Evolutionary conservation across 192 early-diverging fungal genomes (phyloP).

Genomic region (Entomortierella lignicola): DNA sequence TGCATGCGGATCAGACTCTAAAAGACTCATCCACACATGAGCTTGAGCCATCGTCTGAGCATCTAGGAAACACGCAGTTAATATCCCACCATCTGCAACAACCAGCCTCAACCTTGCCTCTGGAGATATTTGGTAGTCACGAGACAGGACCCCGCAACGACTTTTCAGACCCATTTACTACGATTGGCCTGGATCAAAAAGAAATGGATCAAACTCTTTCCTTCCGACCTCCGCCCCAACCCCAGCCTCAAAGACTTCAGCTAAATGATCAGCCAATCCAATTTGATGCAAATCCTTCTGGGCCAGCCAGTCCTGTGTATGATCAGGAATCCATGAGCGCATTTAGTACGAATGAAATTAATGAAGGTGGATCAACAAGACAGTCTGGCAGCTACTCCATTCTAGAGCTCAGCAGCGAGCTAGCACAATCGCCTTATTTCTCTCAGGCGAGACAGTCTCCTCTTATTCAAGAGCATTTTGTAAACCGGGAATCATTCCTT

Average conservation of each 20-base stretch:
- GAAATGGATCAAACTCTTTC: not conserved
- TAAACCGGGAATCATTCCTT: not conserved
- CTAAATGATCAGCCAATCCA: constrained; percentile 3
- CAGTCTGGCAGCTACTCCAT: constrained; percentile 35
- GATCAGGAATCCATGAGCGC: not conserved
- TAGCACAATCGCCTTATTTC: constrained; percentile 23
- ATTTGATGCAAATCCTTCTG: constrained; percentile 1
- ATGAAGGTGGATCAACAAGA: not conserved
- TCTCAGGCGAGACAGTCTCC: constrained; percentile 19
- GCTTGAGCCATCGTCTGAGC: no score
- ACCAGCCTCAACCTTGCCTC: no score
- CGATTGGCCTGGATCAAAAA: not conserved
- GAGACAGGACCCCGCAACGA: no score
- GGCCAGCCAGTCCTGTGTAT: constrained; percentile 4
- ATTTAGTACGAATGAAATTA: not conserved
- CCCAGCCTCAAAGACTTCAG: not conserved
- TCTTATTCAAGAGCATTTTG: constrained; percentile 4
- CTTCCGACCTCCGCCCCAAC: not conserved
- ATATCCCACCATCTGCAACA: no score
- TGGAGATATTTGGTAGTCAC: no score
- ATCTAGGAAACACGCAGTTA: no score
- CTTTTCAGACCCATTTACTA: no score
- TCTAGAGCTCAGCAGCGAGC: constrained; percentile 22
- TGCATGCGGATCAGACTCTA: no score
- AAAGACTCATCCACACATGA: no score